These are phyloP conservation scores for Skeletonema menzelii DNA, from an alignment of 108 stramenopile genomes.

Conservation along the genomic window DNA sequence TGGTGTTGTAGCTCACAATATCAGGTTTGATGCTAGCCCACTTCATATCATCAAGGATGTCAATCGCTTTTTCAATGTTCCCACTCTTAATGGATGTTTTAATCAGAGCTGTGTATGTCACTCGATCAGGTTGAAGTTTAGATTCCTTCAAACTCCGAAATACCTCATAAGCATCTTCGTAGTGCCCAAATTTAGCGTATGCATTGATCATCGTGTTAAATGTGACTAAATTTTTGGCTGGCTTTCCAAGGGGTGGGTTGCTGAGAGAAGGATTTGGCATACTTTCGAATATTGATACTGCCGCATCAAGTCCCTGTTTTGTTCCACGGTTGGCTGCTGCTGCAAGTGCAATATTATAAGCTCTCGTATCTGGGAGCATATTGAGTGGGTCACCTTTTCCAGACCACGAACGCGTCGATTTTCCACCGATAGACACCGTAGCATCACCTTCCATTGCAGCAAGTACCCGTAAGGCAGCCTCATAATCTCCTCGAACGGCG, in stretches of 20 bases:
- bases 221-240: conserved; percentile 65
- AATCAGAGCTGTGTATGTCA: conserved; percentile 76
- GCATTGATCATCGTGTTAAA: conserved; percentile 83
- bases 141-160: conserved; percentile 60
- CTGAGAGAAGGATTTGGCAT: conserved; percentile 49
- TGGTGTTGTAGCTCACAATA: conserved; percentile 71
- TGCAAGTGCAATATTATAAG: conserved; percentile 80
- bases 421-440: conserved; percentile 44
- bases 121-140: conserved; percentile 68
- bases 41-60: conserved; percentile 81
- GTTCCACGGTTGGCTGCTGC: conserved; percentile 64
- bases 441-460: conserved; percentile 73
- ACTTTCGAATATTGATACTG: conserved; percentile 63
- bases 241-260: conserved; percentile 39
- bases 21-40: conserved; percentile 67
- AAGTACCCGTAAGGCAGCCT: conserved; percentile 61
- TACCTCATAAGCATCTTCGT: conserved; percentile 58
- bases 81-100: conserved; percentile 66
- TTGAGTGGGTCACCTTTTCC: conserved; percentile 56
- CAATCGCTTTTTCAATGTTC: conserved; percentile 54
- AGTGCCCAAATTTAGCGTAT: conserved; percentile 53
- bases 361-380: conserved; percentile 69
- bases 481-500: conserved; percentile 61
- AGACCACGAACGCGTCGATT: conserved; percentile 65
- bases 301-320: conserved; percentile 53